Base-by-base conservation (phyloP, 2,329 filamentous ascomycete species). In the Podosphaera xanthii region DNA sequence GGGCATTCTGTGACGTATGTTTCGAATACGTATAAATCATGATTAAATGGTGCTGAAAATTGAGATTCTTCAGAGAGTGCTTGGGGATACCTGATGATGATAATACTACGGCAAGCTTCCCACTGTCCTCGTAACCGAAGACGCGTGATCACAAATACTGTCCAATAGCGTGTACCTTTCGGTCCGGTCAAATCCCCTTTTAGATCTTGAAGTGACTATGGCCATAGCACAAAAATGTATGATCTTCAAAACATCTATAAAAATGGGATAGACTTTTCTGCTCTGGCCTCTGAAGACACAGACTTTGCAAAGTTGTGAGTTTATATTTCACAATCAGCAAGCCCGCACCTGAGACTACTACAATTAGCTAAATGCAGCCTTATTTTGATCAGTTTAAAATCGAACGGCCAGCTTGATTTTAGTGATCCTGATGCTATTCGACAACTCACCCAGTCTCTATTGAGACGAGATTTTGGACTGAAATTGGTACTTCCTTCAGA, bases 391-490 rank as follows among this genome's bases (percentile, higher is more conserved):
- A 79, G 76, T 60, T 66, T 80, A 38, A 78, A 75, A 64, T 63
- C 70, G 57, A 78, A 78, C 61, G 75, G 75, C 7, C 80, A 83
- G 63, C 74, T 95, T 34, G 82, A 96, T 71, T 97, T 97, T 66
- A 83, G 80, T 58, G 78, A 95, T 66, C 84, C 90, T 3, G 73
- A 76, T 57, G 81, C 87, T 31, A 80, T 94, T 7, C 79, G 85
- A 79, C 89, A 82, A 64, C 75, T 97, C 56, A 94, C 90, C 9
- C 89, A 85, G 67, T 83, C 83, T 22, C 75, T 96, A 1, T 75
- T 97, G 22, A 80, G 79, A 61, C 71, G 78, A 12, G 84, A 96
- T 69, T 97, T 96, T 69, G 77, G 75, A 10, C 71, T 97, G 7
- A 67, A 74, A 0, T 72, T 96, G 12, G 75, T 83, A 4, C 74